Evolutionary conservation across 202 grass and related monocot genomes (phyloP).

Genomic region (Carex sylvatica): DNA sequence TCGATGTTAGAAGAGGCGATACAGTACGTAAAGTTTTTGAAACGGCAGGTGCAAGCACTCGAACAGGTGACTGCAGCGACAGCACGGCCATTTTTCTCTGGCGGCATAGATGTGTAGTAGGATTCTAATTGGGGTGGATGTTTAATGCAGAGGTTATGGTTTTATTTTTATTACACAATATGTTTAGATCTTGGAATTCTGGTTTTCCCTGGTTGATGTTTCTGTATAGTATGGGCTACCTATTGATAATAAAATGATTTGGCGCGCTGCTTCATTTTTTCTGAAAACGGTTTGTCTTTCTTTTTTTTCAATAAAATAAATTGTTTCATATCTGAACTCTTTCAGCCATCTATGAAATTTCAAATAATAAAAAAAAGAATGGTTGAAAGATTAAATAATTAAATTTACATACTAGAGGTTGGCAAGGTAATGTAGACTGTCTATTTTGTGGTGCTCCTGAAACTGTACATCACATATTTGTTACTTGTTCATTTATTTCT

Average conservation of each 20-base stretch:
- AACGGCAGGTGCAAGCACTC: conserved; percentile 47
- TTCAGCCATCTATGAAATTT: neutral
- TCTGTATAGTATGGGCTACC: neutral
- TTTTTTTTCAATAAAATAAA: neutral
- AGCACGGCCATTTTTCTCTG: neutral
- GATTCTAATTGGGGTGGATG: neutral
- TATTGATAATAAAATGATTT: neutral
- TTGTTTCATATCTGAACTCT: neutral
- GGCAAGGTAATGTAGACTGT: too few relatives aligned
- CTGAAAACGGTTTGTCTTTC: neutral
- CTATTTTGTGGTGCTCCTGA: too few relatives aligned
- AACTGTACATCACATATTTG: too few relatives aligned
- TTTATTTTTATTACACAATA: neutral
- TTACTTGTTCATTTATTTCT: too few relatives aligned
- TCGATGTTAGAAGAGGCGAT: conserved; percentile 70
- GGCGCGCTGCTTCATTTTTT: neutral
- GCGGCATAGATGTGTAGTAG: conserved; percentile 10
- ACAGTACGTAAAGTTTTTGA: conserved; percentile 69
- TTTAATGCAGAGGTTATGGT: neutral
- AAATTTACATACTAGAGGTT: too few relatives aligned
- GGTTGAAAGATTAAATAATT: too few relatives aligned
- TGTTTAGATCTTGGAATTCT: neutral
- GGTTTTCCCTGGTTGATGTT: neutral
- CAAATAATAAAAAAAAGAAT: too few relatives aligned
- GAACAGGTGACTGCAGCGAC: conserved; percentile 20